Conservation (phyloP, 225 moss, liverwort and hornwort species). For the Neckera pumila region DNA sequence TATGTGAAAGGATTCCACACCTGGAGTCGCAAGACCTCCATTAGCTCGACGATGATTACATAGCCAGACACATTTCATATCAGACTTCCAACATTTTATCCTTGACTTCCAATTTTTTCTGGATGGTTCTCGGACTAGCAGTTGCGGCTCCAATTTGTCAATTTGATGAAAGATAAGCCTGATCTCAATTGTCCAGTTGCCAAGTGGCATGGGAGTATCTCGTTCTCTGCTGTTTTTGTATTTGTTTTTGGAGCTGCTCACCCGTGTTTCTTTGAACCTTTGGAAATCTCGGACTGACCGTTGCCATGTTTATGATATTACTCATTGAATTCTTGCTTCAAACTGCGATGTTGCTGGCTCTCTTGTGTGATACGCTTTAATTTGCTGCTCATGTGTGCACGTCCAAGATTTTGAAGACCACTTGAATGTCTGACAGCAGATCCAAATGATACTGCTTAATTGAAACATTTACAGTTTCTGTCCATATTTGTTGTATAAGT, state of each 20-base stretch:
- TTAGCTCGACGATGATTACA: neutral
- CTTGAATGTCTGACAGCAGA: neutral
- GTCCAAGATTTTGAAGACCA: neutral
- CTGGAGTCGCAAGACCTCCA: neutral
- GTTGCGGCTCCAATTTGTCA: neutral
- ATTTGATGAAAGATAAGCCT: neutral
- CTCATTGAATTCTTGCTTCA: neutral
- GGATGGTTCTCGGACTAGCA: neutral
- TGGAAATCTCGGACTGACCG: neutral
- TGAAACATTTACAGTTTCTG: neutral
- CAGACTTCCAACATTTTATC: neutral
- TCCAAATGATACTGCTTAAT: neutral
- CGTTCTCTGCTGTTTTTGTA: too few relatives aligned
- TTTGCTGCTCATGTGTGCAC: neutral
- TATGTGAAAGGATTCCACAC: neutral
- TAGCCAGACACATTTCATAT: neutral
- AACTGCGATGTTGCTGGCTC: neutral
- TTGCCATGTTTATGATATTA: neutral
- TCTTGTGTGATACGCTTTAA: too few relatives aligned
- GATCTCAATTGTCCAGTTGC: neutral
- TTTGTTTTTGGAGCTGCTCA: neutral
- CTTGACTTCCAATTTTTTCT: neutral
- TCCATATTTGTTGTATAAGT: too few relatives aligned
- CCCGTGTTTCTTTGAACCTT: neutral
- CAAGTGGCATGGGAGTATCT: neutral